Percentiles rank a stretch among this genome's conserved stretches.
phyloP scores from a whole-genome alignment of 345 rosid genomes.

The Laguncularia racemosa region DNA sequence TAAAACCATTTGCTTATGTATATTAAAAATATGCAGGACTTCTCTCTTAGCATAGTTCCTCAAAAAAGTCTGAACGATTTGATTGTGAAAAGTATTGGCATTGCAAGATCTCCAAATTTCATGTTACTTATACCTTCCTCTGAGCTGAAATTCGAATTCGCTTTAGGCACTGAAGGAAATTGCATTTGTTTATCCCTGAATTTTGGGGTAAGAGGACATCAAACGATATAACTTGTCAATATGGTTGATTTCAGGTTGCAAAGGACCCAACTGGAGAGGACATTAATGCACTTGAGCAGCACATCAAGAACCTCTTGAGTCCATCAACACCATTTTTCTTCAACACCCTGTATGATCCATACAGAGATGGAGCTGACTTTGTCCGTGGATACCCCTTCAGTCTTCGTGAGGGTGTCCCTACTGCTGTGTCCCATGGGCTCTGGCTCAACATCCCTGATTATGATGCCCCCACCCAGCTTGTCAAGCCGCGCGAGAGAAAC shows the following conservation, averaged over 20 bases:
- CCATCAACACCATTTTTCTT: constrained; percentile 45
- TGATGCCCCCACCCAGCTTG: constrained; percentile 47
- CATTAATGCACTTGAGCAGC: constrained; percentile 44
- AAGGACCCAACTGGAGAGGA: constrained; percentile 36
- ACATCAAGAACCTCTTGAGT: constrained; percentile 32
- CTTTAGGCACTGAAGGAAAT: too few relatives aligned
- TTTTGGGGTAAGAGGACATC: too few relatives aligned
- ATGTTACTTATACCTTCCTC: too few relatives aligned
- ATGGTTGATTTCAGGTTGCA: constrained; percentile 22
- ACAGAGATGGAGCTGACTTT: constrained; percentile 35
- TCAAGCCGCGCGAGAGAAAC: constrained; percentile 42
- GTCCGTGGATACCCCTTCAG: constrained; percentile 48
- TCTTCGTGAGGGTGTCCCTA: constrained; percentile 36
- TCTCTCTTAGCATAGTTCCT: too few relatives aligned
- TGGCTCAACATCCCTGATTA: constrained; percentile 52
- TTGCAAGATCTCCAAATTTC: too few relatives aligned
- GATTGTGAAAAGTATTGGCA: too few relatives aligned
- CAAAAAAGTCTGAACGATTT: too few relatives aligned
- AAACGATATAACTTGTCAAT: too few relatives aligned
- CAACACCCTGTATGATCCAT: constrained; percentile 43
- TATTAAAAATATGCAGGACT: too few relatives aligned
- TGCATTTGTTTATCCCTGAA: too few relatives aligned
- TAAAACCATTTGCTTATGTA: too few relatives aligned
- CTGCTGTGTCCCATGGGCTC: constrained; percentile 39
- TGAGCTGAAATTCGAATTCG: too few relatives aligned